Evolutionary conservation across 2,329 filamentous ascomycete species (phyloP).

Genomic region (Xylariales sp.): DNA sequence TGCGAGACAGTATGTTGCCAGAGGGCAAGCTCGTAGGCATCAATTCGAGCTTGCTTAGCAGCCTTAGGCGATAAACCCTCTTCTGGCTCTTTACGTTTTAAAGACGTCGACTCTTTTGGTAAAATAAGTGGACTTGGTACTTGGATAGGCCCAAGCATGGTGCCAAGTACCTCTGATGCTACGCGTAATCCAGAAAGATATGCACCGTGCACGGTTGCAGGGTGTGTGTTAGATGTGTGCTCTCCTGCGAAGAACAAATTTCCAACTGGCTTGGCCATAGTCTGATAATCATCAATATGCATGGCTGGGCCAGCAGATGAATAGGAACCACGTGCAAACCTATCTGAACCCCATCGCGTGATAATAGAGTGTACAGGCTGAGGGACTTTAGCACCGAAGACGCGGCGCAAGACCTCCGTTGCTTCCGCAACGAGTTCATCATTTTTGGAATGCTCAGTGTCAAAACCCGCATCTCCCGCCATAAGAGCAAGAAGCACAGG

Average conservation of each 20-base stretch:
- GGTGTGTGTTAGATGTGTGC: conserved; percentile 94
- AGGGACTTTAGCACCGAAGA: conserved; percentile 79
- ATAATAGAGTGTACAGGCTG: conserved; percentile 86
- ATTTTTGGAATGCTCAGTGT: conserved; percentile 82
- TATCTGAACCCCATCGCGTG: conserved; percentile 91
- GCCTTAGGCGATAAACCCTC: conserved; percentile 55
- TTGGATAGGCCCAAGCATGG: conserved; percentile 83
- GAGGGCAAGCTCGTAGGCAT: conserved; percentile 67
- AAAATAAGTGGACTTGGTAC: conserved; percentile 80
- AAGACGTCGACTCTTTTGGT: conserved; percentile 62
- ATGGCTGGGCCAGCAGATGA: conserved; percentile 91
- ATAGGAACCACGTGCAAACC: conserved; percentile 93
- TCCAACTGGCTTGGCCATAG: conserved; percentile 85
- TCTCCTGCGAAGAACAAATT: conserved; percentile 96
- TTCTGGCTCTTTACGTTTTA: conserved; percentile 65
- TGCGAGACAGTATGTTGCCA: conserved; percentile 63
- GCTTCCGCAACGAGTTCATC: conserved; percentile 83
- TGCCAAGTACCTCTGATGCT: conserved; percentile 85
- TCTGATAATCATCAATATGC: conserved; percentile 87
- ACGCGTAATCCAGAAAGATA: conserved; percentile 93
- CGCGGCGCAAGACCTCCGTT: conserved; percentile 77
- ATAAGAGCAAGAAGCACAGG: conserved; percentile 91
- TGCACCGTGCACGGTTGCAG: conserved; percentile 95
- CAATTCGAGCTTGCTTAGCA: conserved; percentile 63
- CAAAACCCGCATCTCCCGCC: conserved; percentile 93